phyloP scores from a whole-genome alignment of 352 stramenopile species.

The Globisporangium cystogenes region DNA sequence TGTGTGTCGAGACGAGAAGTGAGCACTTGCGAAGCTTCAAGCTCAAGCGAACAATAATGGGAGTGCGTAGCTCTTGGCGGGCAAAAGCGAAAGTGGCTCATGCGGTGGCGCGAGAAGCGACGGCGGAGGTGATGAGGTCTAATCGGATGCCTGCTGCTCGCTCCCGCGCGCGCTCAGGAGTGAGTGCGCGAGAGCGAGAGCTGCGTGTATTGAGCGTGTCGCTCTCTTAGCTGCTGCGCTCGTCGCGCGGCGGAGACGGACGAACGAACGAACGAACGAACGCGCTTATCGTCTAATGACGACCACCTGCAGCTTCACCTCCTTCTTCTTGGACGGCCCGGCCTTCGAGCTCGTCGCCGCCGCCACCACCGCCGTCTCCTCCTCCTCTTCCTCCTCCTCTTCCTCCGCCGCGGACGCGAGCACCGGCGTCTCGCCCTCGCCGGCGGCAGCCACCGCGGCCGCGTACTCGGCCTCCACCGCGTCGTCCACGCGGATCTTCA shows the following conservation, averaged over 20 bases:
- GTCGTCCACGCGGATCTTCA: constrained; percentile 83
- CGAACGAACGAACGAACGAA: too few species aligned
- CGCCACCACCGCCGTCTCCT: constrained; percentile 15
- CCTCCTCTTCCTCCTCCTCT: constrained; percentile 20
- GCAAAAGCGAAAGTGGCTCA: neutral
- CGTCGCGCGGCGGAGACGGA: neutral
- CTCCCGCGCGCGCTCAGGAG: neutral
- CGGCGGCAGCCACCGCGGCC: constrained; percentile 10
- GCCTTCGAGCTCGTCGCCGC: constrained; percentile 28
- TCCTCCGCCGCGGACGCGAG: constrained; percentile 11
- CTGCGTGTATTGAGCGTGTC: neutral
- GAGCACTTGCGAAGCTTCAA: too few species aligned
- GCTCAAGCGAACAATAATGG: too few species aligned
- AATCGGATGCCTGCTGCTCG: neutral
- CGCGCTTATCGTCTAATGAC: constrained; percentile 58
- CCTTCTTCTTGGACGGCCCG: constrained; percentile 65
- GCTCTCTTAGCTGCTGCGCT: too few species aligned
- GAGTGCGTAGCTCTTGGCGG: too few species aligned
- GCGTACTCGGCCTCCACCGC: constrained; percentile 66
- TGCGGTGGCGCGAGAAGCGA: neutral
- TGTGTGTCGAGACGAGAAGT: neutral
- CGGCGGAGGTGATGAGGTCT: neutral
- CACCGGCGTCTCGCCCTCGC: constrained; percentile 15
- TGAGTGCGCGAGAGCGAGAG: neutral
- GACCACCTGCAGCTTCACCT: constrained; percentile 55